A percentile compares a stretch with the other conserved stretches of the same genome.
Evolutionary conservation across 2,329 filamentous ascomycete genomes (phyloP).

Genomic region (Apiospora marii): DNA sequence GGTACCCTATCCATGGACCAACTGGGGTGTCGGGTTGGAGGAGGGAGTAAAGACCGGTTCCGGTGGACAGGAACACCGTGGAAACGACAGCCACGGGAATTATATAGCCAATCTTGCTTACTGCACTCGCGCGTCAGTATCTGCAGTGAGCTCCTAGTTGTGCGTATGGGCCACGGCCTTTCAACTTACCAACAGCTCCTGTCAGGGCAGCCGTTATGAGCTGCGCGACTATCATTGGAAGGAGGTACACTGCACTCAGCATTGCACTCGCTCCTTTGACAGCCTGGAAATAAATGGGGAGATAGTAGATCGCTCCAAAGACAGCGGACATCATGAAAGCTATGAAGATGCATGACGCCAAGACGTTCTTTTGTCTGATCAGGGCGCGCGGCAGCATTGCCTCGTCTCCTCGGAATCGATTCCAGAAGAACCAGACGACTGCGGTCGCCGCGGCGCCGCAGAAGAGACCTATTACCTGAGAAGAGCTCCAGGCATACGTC

Average conservation of each 20-base stretch:
- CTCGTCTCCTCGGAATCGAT: conserved; percentile 45
- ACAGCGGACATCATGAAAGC: conserved; percentile 43
- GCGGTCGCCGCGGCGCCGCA: conserved; percentile 43
- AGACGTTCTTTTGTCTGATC: conserved; percentile 45
- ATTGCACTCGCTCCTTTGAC: conserved; percentile 44
- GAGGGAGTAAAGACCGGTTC: conserved; percentile 48
- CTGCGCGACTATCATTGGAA: conserved; percentile 39
- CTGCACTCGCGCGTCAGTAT: conserved; percentile 22
- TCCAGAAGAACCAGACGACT: conserved; percentile 43
- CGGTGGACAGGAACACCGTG: conserved; percentile 41
- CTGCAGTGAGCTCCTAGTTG: neutral
- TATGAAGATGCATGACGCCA: conserved; percentile 38
- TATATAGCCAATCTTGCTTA: conserved; percentile 47
- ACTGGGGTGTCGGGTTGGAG: conserved; percentile 30
- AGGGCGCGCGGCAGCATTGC: conserved; percentile 51
- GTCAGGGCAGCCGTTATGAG: conserved; percentile 35
- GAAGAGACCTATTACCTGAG: conserved; percentile 44
- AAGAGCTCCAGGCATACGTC: conserved; percentile 46
- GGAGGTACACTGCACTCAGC: conserved; percentile 44
- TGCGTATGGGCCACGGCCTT: neutral
- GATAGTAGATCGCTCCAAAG: conserved; percentile 45
- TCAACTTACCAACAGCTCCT: conserved; percentile 34
- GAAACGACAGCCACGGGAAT: conserved; percentile 47
- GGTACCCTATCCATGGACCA: conserved; percentile 51
- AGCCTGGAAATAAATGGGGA: conserved; percentile 41